Evolutionary conservation across 2,329 filamentous ascomycete species (phyloP).

Genomic region (Trichoderma sp.): DNA sequence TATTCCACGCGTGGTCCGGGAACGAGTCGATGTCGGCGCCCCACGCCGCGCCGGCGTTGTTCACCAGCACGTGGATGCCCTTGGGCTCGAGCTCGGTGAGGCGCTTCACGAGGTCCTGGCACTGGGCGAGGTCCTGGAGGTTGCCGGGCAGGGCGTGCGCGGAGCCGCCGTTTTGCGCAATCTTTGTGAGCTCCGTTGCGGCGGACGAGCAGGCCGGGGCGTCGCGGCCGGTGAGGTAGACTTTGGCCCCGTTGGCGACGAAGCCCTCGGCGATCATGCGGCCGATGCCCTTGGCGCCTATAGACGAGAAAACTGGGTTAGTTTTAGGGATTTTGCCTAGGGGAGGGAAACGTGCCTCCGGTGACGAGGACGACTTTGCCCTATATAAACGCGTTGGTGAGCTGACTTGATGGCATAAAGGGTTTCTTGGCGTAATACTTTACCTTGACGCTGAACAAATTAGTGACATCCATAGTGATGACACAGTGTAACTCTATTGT

Average conservation of each 20-base stretch:
- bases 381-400: conserved; percentile 29
- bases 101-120: conserved; percentile 51
- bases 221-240: conserved; percentile 66
- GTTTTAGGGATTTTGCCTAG: not conserved
- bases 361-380: conserved; percentile 59
- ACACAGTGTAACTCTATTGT: not conserved
- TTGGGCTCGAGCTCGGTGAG: conserved; percentile 46
- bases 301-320: not conserved
- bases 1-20: conserved; percentile 56
- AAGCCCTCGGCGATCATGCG: conserved; percentile 67
- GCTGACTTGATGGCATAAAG: not conserved
- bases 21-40: conserved; percentile 58
- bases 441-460: conserved; percentile 12
- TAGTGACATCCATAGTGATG: not conserved
- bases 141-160: conserved; percentile 61
- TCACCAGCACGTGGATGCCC: conserved; percentile 60
- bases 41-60: conserved; percentile 66
- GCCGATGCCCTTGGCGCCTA: conserved; percentile 59
- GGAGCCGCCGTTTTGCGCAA: conserved; percentile 42
- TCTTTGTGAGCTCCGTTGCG: conserved; percentile 53
- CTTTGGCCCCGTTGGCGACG: conserved; percentile 60
- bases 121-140: conserved; percentile 58
- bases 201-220: conserved; percentile 54
- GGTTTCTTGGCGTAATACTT: not conserved
- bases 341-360: conserved; percentile 36